Base-by-base conservation (phyloP, 1,284 basidiomycete genomes). In the Neolentinus lepideus region DNA sequence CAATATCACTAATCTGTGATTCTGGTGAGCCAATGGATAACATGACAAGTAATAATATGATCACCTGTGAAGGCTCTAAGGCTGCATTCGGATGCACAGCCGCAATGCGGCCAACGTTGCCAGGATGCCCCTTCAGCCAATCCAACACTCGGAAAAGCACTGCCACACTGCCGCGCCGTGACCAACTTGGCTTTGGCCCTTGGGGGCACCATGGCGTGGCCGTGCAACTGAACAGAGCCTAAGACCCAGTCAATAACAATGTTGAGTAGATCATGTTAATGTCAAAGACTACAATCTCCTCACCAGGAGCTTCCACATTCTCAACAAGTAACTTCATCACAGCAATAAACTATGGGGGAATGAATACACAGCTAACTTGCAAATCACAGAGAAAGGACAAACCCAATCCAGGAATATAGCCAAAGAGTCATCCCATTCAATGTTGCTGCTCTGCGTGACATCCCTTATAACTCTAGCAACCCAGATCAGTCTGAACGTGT, bases 241-340 rank as follows among this genome's bases (percentile, higher is more conserved):
- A 78, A 75, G 55, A 88, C 82, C 92, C 92, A 94, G 54, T 90
- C 83, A 63, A 86, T 75, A 47, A 94, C 74, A 53, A 81, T 78
- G 61, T 94, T 88, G 19, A 92, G 73, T 21, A 92, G 78, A 38
- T 77, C 76, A 64, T 90, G 46, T 83, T 84, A 27, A 93, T 76
- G 63, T 94, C 91, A 45, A 90, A 78, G 56, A 76, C 81, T 59
- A 85, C 74, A 26, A 83, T 61, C 22, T 73, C 76, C 53, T 88
- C 84, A 31, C 80, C 68, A 19, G 74, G 72, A 21, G 76, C 75
- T 55, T 82, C 77, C n/a, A 80, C 76, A 57, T 88, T 88, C 57
- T 94, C 92, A 22, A 91, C 78, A 46, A 91, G 76, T 6, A 90
- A 75, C 61, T 88, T 89, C 48, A 94, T 71, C 29, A 94, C 83